Evolutionary conservation across 176 grass and related monocot species (phyloP).

Genomic region (Alloteropsis semialata): DNA sequence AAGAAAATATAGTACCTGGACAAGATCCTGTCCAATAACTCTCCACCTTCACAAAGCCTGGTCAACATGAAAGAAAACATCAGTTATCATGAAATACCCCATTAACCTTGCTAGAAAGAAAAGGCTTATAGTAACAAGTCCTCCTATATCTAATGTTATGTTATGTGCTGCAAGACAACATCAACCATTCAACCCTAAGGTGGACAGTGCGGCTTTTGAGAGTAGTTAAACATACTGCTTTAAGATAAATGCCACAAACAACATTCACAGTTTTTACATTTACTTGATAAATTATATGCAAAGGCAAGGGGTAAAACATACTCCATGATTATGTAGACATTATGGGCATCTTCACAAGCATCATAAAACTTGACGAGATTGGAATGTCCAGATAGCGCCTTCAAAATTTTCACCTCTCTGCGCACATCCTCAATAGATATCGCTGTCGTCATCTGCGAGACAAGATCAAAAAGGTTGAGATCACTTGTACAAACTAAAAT

Average conservation of each 20-base stretch:
- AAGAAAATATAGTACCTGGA: slow-evolving; percentile 69
- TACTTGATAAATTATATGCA: slow-evolving; percentile 5
- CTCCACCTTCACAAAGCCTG: slow-evolving; percentile 97
- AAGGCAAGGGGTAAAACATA: slow-evolving; percentile 48
- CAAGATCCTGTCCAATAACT: slow-evolving; percentile 92
- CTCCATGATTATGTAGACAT: slow-evolving; percentile 99
- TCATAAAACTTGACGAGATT: slow-evolving; percentile 97
- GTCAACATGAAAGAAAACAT: slow-evolving; percentile 35
- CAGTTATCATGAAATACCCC: slow-evolving; percentile 25
- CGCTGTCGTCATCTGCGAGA: slow-evolving; percentile 86
- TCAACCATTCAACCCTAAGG: background rate
- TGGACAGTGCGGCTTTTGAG: background rate
- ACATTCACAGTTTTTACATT: background rate
- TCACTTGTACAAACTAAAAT: slow-evolving; percentile 21
- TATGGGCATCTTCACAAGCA: slow-evolving; percentile 86
- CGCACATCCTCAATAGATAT: slow-evolving; percentile 99
- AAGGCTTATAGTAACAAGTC: background rate
- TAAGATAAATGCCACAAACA: slow-evolving; percentile 1
- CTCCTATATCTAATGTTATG: background rate
- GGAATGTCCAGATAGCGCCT: slow-evolving; percentile 85
- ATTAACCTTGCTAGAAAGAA: slow-evolving; percentile 18
- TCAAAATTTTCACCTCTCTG: slow-evolving; percentile 97
- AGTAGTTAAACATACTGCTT: background rate
- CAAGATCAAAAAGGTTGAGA: slow-evolving; percentile 28
- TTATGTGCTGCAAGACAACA: background rate